These are phyloP conservation scores for Holtermanniella nyarrowii DNA, from an alignment of 768 basidiomycete species.

Conservation along the genomic window DNA sequence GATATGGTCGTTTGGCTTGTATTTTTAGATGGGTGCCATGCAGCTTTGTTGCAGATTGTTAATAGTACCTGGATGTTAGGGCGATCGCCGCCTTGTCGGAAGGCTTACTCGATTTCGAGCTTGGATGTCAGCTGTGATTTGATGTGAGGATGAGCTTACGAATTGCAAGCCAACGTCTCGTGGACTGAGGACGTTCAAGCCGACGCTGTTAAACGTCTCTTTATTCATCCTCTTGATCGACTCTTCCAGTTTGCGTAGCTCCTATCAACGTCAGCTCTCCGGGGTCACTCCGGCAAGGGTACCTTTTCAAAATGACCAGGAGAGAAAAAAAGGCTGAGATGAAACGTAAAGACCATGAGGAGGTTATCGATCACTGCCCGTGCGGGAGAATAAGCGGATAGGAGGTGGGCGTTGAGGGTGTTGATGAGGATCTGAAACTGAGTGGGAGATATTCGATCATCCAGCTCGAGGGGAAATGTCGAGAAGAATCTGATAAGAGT, in stretches of 20 bases:
- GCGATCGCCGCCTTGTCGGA: background rate
- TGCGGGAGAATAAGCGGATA: slow-evolving; percentile 69
- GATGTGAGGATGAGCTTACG: slow-evolving; percentile 49
- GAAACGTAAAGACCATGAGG: slow-evolving; percentile 45
- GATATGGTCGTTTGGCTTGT: too few relatives aligned
- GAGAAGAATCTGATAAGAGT: slow-evolving; percentile 53
- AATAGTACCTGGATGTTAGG: slow-evolving; percentile 6
- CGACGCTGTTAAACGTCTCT: slow-evolving; percentile 69
- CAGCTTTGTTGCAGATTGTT: too few relatives aligned
- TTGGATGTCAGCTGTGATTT: slow-evolving; percentile 34
- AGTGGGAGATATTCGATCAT: slow-evolving; percentile 81
- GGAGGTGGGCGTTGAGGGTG: slow-evolving; percentile 74
- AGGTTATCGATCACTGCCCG: slow-evolving; percentile 68
- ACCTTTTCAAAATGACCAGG: background rate
- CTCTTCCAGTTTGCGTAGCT: slow-evolving; percentile 58
- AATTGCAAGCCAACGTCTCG: slow-evolving; percentile 76
- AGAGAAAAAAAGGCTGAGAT: background rate
- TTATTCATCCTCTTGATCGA: slow-evolving; percentile 61
- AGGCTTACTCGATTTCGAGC: slow-evolving; percentile 71
- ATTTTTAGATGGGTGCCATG: too few relatives aligned
- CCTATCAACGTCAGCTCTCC: slow-evolving; percentile 45
- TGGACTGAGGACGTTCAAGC: slow-evolving; percentile 80
- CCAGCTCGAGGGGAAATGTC: slow-evolving; percentile 81
- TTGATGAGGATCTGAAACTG: slow-evolving; percentile 85
- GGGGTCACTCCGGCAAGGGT: too few relatives aligned